These are phyloP conservation scores for Chytriomyces sp. DNA, from an alignment of 192 early-diverging fungal species.

Conservation along the genomic window DNA sequence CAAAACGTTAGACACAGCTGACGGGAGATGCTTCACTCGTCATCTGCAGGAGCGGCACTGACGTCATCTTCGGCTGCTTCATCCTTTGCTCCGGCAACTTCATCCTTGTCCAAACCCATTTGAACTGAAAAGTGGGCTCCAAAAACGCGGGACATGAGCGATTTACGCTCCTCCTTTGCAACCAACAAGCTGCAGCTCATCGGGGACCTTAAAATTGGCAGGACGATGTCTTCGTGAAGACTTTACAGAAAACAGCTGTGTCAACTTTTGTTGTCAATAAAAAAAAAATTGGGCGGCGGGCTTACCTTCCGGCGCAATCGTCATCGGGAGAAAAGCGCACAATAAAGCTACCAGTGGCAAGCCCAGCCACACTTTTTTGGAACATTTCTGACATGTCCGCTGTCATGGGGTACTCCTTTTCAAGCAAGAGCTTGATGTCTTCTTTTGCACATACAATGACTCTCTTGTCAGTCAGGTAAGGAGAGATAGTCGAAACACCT, in stretches of 20 bases:
- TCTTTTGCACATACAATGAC: conserved; percentile 22
- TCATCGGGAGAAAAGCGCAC: conserved; percentile 48
- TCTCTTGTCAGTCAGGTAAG: conserved; percentile 38
- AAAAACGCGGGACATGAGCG: conserved; percentile 12
- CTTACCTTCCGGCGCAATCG: conserved; percentile 42
- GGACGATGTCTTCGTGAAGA: conserved; percentile 35
- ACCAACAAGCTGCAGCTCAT: conserved; percentile 56
- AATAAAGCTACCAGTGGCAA: conserved; percentile 52
- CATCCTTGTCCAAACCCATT: conserved; percentile 22
- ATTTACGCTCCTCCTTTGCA: conserved; percentile 54
- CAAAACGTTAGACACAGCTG: no score
- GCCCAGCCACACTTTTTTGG: conserved; percentile 16
- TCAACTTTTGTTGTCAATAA: background rate
- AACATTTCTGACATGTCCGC: conserved; percentile 33
- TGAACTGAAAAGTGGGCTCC: conserved; percentile 20
- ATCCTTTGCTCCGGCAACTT: background rate
- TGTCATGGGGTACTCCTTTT: conserved; percentile 51
- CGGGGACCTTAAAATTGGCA: conserved; percentile 59
- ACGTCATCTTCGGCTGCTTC: background rate
- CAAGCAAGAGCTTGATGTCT: conserved; percentile 46
- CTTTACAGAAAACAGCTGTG: conserved; percentile 17
- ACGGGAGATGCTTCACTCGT: background rate
- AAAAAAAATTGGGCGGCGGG: conserved; percentile 13
- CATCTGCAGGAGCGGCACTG: background rate
- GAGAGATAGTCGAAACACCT: conserved; percentile 45